Evolutionary conservation across 352 stramenopile species (phyloP), one percentile per base, ranked within the genome.

Genomic region (Globisporangium splendens): DNA sequence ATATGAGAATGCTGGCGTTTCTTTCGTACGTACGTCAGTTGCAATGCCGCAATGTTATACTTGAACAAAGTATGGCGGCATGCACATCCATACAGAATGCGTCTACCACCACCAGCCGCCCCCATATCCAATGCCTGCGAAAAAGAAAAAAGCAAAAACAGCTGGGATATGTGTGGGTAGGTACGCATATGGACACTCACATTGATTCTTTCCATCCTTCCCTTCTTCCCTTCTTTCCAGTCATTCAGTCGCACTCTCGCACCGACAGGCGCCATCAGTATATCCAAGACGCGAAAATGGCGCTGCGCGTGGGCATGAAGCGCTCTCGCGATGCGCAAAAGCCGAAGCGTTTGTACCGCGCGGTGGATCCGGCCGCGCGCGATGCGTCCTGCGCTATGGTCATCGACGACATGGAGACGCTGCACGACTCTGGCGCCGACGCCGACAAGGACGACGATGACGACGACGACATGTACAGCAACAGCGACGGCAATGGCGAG

Each of bases 381-480:
- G 24, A 31, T 31, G 24, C 24, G 24, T 31, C 24, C 43, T 60
- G 51, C 46, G 41, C 59, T 18, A 65, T 65, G 59, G 50, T 50
- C 21, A 44, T 65, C 17, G 59, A 65, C 46, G 59, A 55, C 15
- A 24, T 50, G 14, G 44, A 53, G 28, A 13, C 50, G n/a, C 17
- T 65, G 3, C 49, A 52, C 24, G 58, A 60, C 20, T 22, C 49
- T 15, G 59, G 51, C 48, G 51, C 21, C 20, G 59, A 65, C 35
- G 59, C 57, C 13, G 52, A 48, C 42, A 61, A 61, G 22, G 59
- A 62, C 46, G 63, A 69, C 50, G 60, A 43, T 12, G 59, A 64
- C 6, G 54, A 54, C 58, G 51, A 66, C 31, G 22, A 54, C 22
- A 52, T 46, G 38, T 39, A 57, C 56, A 56, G 42, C 53, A 46